Evolutionary conservation across 2,329 filamentous ascomycete genomes (phyloP).

Genomic region (Fusarium gaditjirri): DNA sequence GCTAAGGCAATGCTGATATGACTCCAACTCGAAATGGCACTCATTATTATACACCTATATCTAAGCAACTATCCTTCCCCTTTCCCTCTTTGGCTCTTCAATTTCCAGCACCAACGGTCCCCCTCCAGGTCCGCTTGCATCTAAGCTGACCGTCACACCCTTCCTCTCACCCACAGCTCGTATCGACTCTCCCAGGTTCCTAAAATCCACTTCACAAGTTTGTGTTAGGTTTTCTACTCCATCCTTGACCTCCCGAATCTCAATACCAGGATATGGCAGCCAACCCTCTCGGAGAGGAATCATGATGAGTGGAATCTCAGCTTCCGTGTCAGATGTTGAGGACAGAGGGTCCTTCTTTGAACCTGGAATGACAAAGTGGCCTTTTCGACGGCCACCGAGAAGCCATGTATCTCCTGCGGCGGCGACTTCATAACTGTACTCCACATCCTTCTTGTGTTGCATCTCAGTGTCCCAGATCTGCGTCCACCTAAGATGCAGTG

Average conservation of each 20-base stretch:
- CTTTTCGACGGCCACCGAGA: slow-evolving; percentile 82
- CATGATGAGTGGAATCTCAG: slow-evolving; percentile 75
- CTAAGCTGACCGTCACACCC: slow-evolving; percentile 78
- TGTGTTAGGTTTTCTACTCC: slow-evolving; percentile 41
- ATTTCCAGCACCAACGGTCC: slow-evolving; percentile 75
- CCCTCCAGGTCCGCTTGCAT: slow-evolving; percentile 72
- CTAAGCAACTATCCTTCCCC: slow-evolving; percentile 53
- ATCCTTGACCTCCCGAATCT: slow-evolving; percentile 72
- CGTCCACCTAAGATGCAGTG: slow-evolving; percentile 71
- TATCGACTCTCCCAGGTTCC: slow-evolving; percentile 81
- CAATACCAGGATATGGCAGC: slow-evolving; percentile 80
- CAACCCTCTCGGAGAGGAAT: slow-evolving; percentile 83
- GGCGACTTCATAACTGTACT: slow-evolving; percentile 86
- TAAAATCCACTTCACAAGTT: slow-evolving; percentile 81
- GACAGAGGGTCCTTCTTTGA: slow-evolving; percentile 54
- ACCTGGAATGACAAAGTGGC: slow-evolving; percentile 74
- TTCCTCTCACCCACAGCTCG: slow-evolving; percentile 76
- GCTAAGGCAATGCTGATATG: not conserved
- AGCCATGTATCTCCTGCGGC: slow-evolving; percentile 83
- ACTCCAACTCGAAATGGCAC: not conserved
- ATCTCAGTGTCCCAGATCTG: slow-evolving; percentile 67
- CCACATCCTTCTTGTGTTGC: slow-evolving; percentile 60
- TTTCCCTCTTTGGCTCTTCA: slow-evolving; percentile 52
- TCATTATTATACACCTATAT: slow-evolving; percentile 3
- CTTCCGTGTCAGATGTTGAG: slow-evolving; percentile 61